Percentiles rank a stretch among this genome's conserved stretches.
phyloP scores from a whole-genome alignment of 78 protist genomes.

The Capsaspora owczarzaki region DNA sequence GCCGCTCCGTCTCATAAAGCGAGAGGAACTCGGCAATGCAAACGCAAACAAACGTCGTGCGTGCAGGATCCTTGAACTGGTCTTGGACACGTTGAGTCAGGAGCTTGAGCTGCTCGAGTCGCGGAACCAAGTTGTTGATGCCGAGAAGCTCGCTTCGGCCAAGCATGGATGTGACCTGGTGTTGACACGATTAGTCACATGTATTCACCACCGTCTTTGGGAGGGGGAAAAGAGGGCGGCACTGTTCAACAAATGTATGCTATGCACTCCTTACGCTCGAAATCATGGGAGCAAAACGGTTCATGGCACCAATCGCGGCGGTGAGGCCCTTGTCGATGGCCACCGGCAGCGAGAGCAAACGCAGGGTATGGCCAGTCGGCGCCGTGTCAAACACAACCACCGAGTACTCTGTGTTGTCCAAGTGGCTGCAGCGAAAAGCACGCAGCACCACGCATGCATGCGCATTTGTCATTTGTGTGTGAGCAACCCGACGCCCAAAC shows the following conservation, averaged over 20 bases:
- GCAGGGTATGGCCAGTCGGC: slow-evolving; percentile 99
- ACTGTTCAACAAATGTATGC: too few relatives aligned
- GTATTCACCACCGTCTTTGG: too few relatives aligned
- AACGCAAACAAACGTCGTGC: slow-evolving; percentile 95
- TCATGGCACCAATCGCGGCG: slow-evolving; percentile 40
- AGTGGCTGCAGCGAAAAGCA: slow-evolving; percentile 51
- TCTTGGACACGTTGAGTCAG: neutral
- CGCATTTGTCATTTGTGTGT: too few relatives aligned
- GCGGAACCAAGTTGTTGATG: too few relatives aligned
- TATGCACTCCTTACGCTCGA: neutral
- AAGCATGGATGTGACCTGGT: too few relatives aligned
- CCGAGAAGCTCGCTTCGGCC: too few relatives aligned
- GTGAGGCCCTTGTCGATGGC: slow-evolving; percentile 59
- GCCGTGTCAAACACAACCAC: slow-evolving; percentile 97
- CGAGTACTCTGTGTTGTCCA: slow-evolving; percentile 62
- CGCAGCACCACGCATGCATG: too few relatives aligned
- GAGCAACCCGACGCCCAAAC: too few relatives aligned
- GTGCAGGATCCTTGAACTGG: neutral
- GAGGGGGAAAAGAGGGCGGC: too few relatives aligned
- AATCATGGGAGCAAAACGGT: neutral
- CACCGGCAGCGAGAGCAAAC: slow-evolving; percentile 81
- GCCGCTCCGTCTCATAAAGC: slow-evolving; percentile 98
- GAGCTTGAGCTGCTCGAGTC: neutral
- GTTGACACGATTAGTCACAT: too few relatives aligned
- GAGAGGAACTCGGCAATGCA: slow-evolving; percentile 97